phyloP scores from a whole-genome alignment of 2,329 filamentous ascomycete species.

The Claviceps purpurea region DNA sequence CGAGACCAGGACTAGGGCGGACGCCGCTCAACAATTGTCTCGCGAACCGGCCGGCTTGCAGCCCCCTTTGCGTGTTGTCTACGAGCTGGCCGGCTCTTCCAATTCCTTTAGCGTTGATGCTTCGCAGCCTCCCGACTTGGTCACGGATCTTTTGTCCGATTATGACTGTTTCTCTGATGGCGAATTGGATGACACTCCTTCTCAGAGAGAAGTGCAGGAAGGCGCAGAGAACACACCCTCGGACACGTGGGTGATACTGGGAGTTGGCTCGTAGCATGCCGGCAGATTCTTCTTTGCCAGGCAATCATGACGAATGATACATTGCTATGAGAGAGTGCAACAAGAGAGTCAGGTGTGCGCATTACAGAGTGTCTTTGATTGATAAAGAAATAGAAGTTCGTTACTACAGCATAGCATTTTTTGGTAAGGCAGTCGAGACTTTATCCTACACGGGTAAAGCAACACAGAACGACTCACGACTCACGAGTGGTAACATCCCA shows the following conservation, averaged over 20 bases:
- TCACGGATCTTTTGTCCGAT: conserved; percentile 20
- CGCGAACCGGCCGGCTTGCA: conserved; percentile 10
- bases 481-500: no score
- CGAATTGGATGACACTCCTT: conserved; percentile 19
- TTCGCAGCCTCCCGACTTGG: conserved; percentile 22
- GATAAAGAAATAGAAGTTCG: no score
- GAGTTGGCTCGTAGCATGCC: conserved; percentile 34
- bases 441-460: no score
- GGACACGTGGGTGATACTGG: conserved; percentile 29
- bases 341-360: no score
- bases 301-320: conserved; percentile 4
- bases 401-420: no score
- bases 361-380: no score
- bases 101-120: conserved; percentile 22
- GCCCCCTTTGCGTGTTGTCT: conserved; percentile 25
- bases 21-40: conserved; percentile 7
- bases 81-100: conserved; percentile 22
- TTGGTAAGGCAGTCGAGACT: no score
- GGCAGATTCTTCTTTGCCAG: no score
- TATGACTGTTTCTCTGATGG: conserved; percentile 25
- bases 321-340: background rate
- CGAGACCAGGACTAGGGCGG: conserved; percentile 4
- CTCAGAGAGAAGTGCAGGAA: conserved; percentile 19
- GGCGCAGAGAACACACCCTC: conserved; percentile 15
- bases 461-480: no score